Evolutionary conservation across 257 asterid genomes (phyloP), one percentile per base, ranked within the genome.

Genomic region (Gardenia jasminoides): DNA sequence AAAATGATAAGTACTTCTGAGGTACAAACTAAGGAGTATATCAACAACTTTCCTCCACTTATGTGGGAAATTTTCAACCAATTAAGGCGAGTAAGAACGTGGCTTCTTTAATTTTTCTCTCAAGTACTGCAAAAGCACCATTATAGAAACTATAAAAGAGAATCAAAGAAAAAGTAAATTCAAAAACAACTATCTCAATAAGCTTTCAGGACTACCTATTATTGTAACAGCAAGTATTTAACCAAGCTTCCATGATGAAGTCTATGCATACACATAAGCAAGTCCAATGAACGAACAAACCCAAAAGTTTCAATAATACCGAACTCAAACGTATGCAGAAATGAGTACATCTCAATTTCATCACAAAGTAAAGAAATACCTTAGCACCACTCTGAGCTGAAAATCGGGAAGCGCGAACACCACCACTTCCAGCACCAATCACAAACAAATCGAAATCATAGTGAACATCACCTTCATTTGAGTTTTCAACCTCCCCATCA

Each of bases 351-450:
- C n/a, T 0, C 10, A 41, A 67, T 28, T n/a, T 56, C 72, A 13
- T 46, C 10, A 15, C 43, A 78, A 72, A 62, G 13, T 50, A 64
- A 67, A 77, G 68, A 70, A 52, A 65, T 80, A 92, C 98, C 97
- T 94, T 94, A 67, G 98, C 98, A 82, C 98, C 99, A 85, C 72
- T 78, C 73, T 93, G 98, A 10, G 99, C 97, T 17, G 99, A 93
- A 86, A 94, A 94, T 8, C 98, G 85, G 13, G 92, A 66, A 20
- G 99, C 99, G 15, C 98, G 97, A 78, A 94, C 99, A n/a, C 98
- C 98, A 72, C 99, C 99, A 83, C 99, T 94, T 62, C 98, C 99
- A 50, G 99, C 99, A 65, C 99, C 99, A 78, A 94, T 94, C 48
- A 94, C 99, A 76, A 94, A 94, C 76, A 93, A 89, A 89, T 94